A percentile compares a stretch with the other conserved stretches of the same genome.
phyloP scores from a whole-genome alignment of 2,329 filamentous ascomycete species.

The Ambrosiella xylebori region DNA sequence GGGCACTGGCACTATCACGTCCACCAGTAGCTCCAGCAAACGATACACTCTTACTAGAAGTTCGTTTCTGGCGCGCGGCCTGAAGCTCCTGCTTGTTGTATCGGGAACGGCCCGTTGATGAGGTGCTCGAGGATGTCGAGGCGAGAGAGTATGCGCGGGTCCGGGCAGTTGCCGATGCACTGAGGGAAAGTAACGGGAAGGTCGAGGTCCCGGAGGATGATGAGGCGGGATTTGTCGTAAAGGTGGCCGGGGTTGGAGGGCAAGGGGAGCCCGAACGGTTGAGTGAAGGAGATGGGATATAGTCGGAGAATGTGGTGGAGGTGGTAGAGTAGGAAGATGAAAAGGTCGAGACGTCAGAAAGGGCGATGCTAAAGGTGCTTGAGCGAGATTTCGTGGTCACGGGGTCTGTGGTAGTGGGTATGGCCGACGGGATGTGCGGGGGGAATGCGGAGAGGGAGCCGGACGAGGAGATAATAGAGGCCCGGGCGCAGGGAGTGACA shows the following conservation, averaged over 20 bases:
- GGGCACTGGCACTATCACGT: constrained; percentile 14
- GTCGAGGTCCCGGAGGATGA: constrained; percentile 10
- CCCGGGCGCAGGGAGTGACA: constrained; percentile 14
- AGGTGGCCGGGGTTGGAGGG: constrained; percentile 12
- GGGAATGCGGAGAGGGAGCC: constrained; percentile 17
- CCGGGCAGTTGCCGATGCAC: constrained; percentile 15
- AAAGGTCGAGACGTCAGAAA: constrained; percentile 16
- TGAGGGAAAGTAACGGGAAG: constrained; percentile 12
- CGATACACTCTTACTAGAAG: constrained; percentile 21
- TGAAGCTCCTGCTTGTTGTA: constrained; percentile 31
- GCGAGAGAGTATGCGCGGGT: constrained; percentile 15
- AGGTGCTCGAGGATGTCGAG: constrained; percentile 14
- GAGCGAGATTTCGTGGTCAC: constrained; percentile 14
- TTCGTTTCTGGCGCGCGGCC: constrained; percentile 30
- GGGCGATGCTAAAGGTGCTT: constrained; percentile 15
- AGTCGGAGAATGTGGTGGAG: constrained; percentile 7
- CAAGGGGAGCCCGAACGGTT: constrained; percentile 8
- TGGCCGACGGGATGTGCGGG: constrained; percentile 16
- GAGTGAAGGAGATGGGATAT: constrained; percentile 8
- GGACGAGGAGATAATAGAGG: constrained; percentile 15
- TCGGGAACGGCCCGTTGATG: constrained; percentile 18
- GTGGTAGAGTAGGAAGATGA: constrained; percentile 10
- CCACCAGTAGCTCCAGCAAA: constrained; percentile 14
- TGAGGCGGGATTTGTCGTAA: constrained; percentile 12
- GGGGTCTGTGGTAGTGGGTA: constrained; percentile 10